Evolutionary conservation across 306 rosid genomes (phyloP), one percentile per base, ranked within the genome.

Genomic region (Medicago truncatula): DNA sequence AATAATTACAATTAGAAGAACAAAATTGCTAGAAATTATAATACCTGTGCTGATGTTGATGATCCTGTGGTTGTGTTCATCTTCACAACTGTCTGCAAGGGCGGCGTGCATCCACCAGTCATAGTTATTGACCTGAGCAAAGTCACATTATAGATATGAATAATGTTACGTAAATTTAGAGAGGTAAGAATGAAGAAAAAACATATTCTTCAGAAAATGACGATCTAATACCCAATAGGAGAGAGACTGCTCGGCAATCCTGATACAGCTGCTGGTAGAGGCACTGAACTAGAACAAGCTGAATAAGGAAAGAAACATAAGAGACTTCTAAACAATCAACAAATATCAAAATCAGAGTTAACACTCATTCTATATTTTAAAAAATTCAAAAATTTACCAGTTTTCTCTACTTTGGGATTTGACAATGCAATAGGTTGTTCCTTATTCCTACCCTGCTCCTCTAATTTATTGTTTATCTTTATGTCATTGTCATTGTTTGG

Each of bases 151-250:
- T 62, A 56, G 74, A 71, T 76, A 75, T 6, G 69, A 36, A 16
- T 9, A 59, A 65, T 70, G 38, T 25, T 1, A 41, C 46, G 15
- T 36, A 34, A 69, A 71, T 57, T 81, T 67, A 4, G 13, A 66
- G 36, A 34, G 66, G 77, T 15, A 62, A 54, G 66, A 71, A 53
- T 20, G 75, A 68, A 41, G 69, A 74, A 57, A 77, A 73, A 43
- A 57, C 28, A 74, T 62, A 74, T 72, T 69, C 61, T 67, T 49
- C 73, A 44, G 9, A 49, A 73, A 43, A 69, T 66, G 78, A 78
- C 18, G 59, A 71, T 85, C 71, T 43, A 76, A 39, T 78, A 89
- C 93, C 93, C 87, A 67, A 71, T 70, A 75, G 90, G 59, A 77
- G 87, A 79, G 57, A 86, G 78, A 70, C 72, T 82, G 78, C 80